Evolutionary conservation across 768 basidiomycete genomes (phyloP), one percentile per base, ranked within the genome.

Genomic region (Xerocomellus dryophilus): DNA sequence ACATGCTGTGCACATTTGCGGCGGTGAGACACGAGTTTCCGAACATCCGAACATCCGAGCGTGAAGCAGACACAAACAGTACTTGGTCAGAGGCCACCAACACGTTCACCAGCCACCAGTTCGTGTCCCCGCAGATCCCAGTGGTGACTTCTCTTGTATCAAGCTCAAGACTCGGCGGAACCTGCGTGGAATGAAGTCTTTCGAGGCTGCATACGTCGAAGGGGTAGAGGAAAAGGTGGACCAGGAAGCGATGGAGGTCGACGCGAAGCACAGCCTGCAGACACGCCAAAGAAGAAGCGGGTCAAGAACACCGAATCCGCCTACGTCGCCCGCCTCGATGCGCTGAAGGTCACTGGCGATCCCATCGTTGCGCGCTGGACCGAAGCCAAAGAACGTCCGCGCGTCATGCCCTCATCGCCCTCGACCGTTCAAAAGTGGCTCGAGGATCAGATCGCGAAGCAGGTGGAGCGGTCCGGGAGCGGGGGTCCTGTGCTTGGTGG

Each of bases 401-500:
- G 76, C 48, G 82, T n/a, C n/a, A n/a, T n/a, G n/a, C n/a, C n/a
- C n/a, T 86, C 14, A 83, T 86, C 58, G 75, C 86, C 40, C 83
- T 98, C 90, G 47, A 93, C 85, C 10, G 76, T 88, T 36, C 88
- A 93, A 73, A 90, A 97, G 74, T 98, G 96, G 97, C 81, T 99
- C 52, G 91, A 97, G 66, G 95, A 99, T 78, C 83, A 90, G 79
- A 83, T 84, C 54, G 86, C 83, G 56, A 77, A 86, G 62, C 97
- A 98, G 79, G 78, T 81, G 8, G 96, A 98, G 79, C 78, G 86
- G 51, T 74, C 88, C 69, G 95, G 96, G 85, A 88, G 90, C 68
- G 84, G 85, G 51, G 87, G 95, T 68, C 88, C 93, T 21, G 81
- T 92, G 55, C 72, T 98, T 71, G 54, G 80, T 77, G 45, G 85